phyloP scores from a whole-genome alignment of 148 eudicot species.

The Rhododendron griersonianum region DNA sequence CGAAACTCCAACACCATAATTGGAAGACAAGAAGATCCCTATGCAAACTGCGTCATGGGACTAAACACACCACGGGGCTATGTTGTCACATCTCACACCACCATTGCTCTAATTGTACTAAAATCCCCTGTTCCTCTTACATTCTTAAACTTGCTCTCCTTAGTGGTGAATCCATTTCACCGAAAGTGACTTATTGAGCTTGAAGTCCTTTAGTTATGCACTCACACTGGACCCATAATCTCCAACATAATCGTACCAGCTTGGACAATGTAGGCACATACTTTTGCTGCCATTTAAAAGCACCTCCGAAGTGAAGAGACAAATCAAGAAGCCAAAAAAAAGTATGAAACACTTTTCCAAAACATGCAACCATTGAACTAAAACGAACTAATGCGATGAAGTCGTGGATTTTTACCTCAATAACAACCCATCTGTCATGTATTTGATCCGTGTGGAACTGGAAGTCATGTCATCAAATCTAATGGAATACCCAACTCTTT shows the following conservation, averaged over 20 bases:
- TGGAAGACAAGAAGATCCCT: neutral
- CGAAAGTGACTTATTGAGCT: neutral
- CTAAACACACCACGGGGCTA: neutral
- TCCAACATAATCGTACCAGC: neutral
- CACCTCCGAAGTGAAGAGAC: neutral
- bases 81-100: neutral
- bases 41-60: neutral
- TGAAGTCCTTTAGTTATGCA: neutral
- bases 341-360: neutral
- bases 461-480: slow-evolving; percentile 92
- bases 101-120: neutral
- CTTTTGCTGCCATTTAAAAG: neutral
- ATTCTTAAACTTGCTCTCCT: neutral
- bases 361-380: neutral
- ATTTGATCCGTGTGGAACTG: slow-evolving; percentile 78
- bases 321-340: neutral
- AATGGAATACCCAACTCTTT: slow-evolving; percentile 85
- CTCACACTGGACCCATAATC: neutral
- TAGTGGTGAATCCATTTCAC: neutral
- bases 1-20: neutral
- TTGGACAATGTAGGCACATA: neutral
- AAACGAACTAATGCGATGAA: neutral
- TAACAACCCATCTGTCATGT: slow-evolving; percentile 93
- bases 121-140: neutral
- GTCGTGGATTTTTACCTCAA: slow-evolving; percentile 50